Evolutionary conservation across 208 protist genomes (phyloP).

Genomic region (Jaenimonas drosophilae): DNA sequence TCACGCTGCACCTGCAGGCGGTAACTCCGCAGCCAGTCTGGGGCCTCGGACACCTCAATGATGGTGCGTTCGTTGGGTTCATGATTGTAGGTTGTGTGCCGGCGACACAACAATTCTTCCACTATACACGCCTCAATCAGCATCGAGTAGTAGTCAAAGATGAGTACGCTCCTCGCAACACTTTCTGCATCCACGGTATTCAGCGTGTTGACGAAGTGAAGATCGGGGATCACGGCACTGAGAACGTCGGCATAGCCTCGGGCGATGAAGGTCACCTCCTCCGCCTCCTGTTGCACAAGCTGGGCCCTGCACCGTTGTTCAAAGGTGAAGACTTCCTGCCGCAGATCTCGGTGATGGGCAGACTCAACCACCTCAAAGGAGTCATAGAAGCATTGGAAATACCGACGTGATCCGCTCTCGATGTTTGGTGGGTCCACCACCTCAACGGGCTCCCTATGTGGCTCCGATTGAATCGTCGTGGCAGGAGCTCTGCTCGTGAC

Average conservation of each 20-base stretch:
- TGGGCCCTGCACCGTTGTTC: conserved; percentile 1
- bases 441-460: neutral
- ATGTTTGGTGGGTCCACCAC: neutral
- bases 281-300: conserved; percentile 11
- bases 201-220: conserved; percentile 8
- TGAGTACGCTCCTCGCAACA: conserved; percentile 13
- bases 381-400: conserved; percentile 32
- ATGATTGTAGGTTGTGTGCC: conserved; percentile 9
- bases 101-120: conserved; percentile 18
- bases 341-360: conserved; percentile 2
- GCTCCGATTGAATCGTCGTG: neutral
- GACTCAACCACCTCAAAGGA: conserved; percentile 14
- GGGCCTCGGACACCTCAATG: conserved; percentile 15
- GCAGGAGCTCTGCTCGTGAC: neutral
- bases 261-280: conserved; percentile 15
- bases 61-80: conserved; percentile 11
- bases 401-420: conserved; percentile 4
- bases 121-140: conserved; percentile 13
- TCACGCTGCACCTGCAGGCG: conserved; percentile 14
- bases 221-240: conserved; percentile 3
- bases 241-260: conserved; percentile 11
- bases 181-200: conserved; percentile 13
- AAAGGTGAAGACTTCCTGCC: neutral
- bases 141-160: conserved; percentile 19
- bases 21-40: conserved; percentile 17